A percentile compares a stretch with the other conserved stretches of the same genome.
phyloP scores from a whole-genome alignment of 495 filamentous ascomycete species.

The Penicillium fimorum region DNA sequence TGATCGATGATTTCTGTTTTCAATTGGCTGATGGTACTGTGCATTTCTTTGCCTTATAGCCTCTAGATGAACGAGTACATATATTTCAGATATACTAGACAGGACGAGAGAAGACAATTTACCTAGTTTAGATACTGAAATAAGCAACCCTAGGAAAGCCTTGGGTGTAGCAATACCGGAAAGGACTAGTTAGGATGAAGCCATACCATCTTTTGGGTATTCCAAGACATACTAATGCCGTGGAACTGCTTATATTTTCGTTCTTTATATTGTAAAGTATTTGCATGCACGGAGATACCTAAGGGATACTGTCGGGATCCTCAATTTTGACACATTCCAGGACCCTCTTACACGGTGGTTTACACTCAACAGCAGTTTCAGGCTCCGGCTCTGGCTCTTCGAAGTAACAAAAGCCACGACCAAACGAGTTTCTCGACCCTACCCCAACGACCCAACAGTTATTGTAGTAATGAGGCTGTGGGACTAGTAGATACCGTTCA shows the following conservation, averaged over 20 bases:
- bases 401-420: no score
- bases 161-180: neutral
- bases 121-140: no score
- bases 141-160: no score
- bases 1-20: constrained; percentile 11
- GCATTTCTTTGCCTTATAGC: neutral
- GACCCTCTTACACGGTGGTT: no score
- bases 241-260: neutral
- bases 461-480: neutral
- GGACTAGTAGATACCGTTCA: neutral
- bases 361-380: no score
- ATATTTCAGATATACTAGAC: neutral
- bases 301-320: no score
- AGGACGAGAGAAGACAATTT: no score
- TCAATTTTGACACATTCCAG: no score
- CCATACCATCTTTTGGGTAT: neutral
- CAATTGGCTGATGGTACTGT: neutral
- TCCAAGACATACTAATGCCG: neutral
- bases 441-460: neutral
- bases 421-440: no score
- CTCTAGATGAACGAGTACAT: neutral
- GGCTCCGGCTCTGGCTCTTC: no score
- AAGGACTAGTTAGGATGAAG: neutral
- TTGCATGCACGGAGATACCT: neutral
- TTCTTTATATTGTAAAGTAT: neutral